Percentiles rank a stretch among this genome's conserved stretches.
Conservation (phyloP, 139 green algal genomes). For the Micractinium sp. region DNA sequence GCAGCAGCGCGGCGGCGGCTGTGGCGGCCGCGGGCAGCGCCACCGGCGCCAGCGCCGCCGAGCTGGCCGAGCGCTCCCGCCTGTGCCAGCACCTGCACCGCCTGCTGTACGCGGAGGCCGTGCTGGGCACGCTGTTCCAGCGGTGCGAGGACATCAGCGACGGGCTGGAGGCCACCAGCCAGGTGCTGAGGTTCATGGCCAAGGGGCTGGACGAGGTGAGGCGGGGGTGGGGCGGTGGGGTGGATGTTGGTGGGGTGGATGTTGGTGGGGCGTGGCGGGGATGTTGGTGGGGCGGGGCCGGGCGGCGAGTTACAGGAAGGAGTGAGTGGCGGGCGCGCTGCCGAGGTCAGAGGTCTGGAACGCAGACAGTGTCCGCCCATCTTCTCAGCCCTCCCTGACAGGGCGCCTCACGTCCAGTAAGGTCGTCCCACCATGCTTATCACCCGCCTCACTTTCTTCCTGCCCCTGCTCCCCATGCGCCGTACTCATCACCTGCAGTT, state of each 20-base stretch:
- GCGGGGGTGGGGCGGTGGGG: neutral
- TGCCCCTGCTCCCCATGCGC: too few relatives aligned
- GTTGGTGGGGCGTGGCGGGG: too few relatives aligned
- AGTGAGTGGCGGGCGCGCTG: neutral
- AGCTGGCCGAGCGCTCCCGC: neutral
- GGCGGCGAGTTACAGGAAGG: neutral
- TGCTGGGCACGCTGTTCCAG: slow-evolving; percentile 22
- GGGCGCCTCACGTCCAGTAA: neutral
- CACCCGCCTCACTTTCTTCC: too few relatives aligned
- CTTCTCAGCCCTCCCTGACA: too few relatives aligned
- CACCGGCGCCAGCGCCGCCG: neutral
- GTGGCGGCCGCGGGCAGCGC: neutral
- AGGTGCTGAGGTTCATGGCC: slow-evolving; percentile 19
- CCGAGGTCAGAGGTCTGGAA: too few relatives aligned
- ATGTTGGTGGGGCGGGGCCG: neutral
- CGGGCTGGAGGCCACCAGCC: slow-evolving; percentile 4
- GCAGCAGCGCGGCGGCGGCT: neutral
- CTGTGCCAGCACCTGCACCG: slow-evolving; percentile 7
- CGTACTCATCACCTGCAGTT: neutral
- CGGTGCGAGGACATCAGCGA: slow-evolving; percentile 20
- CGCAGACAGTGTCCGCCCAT: too few relatives aligned
- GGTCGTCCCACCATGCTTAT: neutral
- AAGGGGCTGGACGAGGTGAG: slow-evolving; percentile 23
- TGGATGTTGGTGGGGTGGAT: too few relatives aligned
- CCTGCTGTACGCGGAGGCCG: slow-evolving; percentile 10